Evolutionary conservation across 1,284 basidiomycete genomes (phyloP).

Genomic region (Rhodotorula sp.): DNA sequence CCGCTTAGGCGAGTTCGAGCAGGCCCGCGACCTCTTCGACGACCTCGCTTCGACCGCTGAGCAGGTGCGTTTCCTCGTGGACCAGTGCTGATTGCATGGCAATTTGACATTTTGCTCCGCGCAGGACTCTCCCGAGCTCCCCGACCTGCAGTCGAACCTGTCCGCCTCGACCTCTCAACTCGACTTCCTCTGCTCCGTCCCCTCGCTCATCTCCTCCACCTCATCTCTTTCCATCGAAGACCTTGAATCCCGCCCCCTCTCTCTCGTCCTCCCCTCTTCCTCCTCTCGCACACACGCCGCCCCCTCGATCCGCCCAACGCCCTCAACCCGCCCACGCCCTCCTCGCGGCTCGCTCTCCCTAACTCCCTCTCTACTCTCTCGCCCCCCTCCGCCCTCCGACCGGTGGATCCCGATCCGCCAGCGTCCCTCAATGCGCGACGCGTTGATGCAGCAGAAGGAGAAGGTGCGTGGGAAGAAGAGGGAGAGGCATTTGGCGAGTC

Average conservation of each 20-base stretch:
- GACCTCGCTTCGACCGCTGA: conserved; percentile 41
- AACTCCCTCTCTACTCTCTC: background rate
- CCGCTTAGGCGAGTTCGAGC: conserved; percentile 39
- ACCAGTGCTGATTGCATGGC: too few relatives aligned
- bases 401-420: conserved; percentile 43
- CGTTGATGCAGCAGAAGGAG: conserved; percentile 44
- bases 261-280: background rate
- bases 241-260: conserved; percentile 14
- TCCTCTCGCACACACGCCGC: conserved; percentile 1
- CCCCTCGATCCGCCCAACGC: background rate
- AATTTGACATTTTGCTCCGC: too few relatives aligned
- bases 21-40: conserved; percentile 36
- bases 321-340: conserved; percentile 2
- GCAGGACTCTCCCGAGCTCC: conserved; percentile 43
- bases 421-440: conserved; percentile 44
- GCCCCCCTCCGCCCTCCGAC: conserved; percentile 17
- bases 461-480: conserved; percentile 41
- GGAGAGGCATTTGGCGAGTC: conserved; percentile 29
- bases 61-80: conserved; percentile 27
- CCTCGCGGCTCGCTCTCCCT: background rate
- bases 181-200: conserved; percentile 39
- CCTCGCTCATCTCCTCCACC: conserved; percentile 9
- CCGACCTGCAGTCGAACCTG: conserved; percentile 41
- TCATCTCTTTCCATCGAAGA: conserved; percentile 11
- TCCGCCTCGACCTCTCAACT: conserved; percentile 30